phyloP scores from a whole-genome alignment of 2,329 filamentous ascomycete genomes.

The Thielaviopsis euricoi region DNA sequence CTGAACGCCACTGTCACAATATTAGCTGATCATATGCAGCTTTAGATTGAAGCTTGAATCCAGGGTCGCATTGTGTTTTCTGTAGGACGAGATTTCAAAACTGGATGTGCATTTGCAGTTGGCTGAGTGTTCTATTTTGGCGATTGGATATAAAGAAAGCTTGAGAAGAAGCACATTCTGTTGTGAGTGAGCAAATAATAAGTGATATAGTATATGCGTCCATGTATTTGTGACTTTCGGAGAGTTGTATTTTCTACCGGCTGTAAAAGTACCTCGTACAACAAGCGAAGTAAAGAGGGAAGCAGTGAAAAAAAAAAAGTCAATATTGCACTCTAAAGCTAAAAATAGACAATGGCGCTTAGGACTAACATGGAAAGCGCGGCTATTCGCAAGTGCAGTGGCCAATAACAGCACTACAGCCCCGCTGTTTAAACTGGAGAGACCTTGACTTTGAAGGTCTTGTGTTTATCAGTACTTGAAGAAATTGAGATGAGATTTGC shows the following conservation, averaged over 20 bases:
- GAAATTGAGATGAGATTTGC: too few relatives aligned
- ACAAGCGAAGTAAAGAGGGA: too few relatives aligned
- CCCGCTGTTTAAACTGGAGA: neutral
- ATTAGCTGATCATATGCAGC: neutral
- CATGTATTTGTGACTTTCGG: neutral
- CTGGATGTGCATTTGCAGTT: neutral
- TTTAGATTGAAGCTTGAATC: too few relatives aligned
- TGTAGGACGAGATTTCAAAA: neutral
- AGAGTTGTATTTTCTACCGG: neutral
- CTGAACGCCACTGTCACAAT: neutral
- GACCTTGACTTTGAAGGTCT: neutral
- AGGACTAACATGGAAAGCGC: neutral
- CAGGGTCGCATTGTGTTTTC: too few relatives aligned
- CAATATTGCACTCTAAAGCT: neutral
- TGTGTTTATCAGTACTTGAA: too few relatives aligned
- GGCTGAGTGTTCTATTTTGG: neutral
- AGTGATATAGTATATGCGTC: neutral
- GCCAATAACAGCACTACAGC: neutral
- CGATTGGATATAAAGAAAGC: neutral
- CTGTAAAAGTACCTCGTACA: neutral
- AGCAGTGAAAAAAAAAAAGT: too few relatives aligned
- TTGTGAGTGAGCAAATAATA: neutral
- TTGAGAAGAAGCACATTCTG: too few relatives aligned
- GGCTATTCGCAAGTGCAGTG: neutral
- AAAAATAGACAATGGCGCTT: neutral